phyloP scores from a whole-genome alignment of 2,329 filamentous ascomycete species.

The Nemania diffusa region DNA sequence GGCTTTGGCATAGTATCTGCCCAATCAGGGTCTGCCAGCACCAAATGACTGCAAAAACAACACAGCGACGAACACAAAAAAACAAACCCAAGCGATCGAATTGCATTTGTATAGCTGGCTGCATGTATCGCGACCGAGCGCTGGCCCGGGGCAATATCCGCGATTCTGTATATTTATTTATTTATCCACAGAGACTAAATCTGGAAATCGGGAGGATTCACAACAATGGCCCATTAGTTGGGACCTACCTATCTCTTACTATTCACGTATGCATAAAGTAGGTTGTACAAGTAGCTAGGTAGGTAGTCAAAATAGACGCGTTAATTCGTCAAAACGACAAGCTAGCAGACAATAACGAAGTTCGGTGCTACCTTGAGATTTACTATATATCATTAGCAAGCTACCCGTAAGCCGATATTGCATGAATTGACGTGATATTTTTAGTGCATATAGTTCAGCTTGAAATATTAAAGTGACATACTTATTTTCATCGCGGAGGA shows the following conservation, averaged over 20 bases:
- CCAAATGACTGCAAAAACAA: constrained; percentile 32
- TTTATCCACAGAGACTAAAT: constrained; percentile 6
- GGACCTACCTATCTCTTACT: neutral
- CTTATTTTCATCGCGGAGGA: constrained; percentile 1
- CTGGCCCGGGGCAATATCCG: neutral
- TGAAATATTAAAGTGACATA: neutral
- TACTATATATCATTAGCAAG: neutral
- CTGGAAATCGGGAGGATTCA: constrained; percentile 9
- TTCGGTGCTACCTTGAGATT: neutral
- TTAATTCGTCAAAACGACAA: neutral
- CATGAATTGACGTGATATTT: constrained; percentile 4
- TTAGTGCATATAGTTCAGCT: neutral
- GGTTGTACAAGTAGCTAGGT: too few species aligned
- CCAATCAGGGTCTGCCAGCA: constrained; percentile 40
- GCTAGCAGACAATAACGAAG: neutral
- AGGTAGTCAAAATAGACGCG: neutral
- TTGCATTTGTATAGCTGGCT: constrained; percentile 20
- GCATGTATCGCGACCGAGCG: constrained; percentile 26
- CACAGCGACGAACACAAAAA: constrained; percentile 26
- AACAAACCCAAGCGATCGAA: constrained; percentile 17
- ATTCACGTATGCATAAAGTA: too few species aligned
- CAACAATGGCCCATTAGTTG: constrained; percentile 5
- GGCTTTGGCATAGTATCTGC: constrained; percentile 19
- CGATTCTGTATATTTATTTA: constrained; percentile 7
- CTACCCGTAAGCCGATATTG: constrained; percentile 6